Evolutionary conservation across 768 basidiomycete species (phyloP).

Genomic region (Rhizopogon rudus): DNA sequence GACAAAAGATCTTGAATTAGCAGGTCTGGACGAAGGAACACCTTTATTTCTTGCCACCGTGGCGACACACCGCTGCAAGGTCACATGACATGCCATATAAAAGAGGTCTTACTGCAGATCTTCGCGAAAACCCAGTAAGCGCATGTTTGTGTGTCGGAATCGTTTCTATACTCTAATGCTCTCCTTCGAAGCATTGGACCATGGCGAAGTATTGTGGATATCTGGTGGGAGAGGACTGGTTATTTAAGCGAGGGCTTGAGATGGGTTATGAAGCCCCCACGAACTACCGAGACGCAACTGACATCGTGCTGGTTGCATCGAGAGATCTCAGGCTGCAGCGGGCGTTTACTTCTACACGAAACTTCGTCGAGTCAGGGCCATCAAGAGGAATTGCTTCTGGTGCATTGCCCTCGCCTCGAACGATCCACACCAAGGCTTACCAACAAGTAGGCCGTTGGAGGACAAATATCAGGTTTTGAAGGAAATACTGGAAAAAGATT

Average conservation of each 20-base stretch:
- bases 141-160: neutral
- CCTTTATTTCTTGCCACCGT: too few relatives aligned
- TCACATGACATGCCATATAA: too few relatives aligned
- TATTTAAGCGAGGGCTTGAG: neutral
- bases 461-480: neutral
- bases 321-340: neutral
- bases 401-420: too few relatives aligned
- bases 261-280: neutral
- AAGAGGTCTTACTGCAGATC: too few relatives aligned
- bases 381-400: neutral
- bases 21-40: too few relatives aligned
- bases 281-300: neutral
- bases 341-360: neutral
- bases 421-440: neutral
- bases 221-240: neutral
- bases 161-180: neutral
- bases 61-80: too few relatives aligned
- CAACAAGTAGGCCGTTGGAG: neutral
- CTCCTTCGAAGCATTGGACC: neutral
- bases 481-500: neutral
- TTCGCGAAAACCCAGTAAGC: neutral
- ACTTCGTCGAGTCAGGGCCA: neutral
- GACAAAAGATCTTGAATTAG: too few relatives aligned
- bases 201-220: neutral
- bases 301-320: neutral